Evolutionary conservation across 805 yeast genomes (phyloP).

Genomic region (Suhomyces sp.): DNA sequence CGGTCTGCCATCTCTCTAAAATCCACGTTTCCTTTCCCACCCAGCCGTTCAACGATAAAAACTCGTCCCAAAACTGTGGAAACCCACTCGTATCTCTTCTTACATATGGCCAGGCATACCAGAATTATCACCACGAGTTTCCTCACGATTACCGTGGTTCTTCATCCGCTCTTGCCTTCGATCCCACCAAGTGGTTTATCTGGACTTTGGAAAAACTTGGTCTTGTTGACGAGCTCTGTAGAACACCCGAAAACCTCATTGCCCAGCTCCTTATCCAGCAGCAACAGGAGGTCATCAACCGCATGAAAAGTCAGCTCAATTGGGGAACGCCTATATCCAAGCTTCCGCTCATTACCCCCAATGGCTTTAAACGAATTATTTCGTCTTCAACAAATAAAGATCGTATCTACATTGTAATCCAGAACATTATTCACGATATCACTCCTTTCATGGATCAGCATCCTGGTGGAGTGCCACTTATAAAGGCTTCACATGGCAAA

Average conservation of each 20-base stretch:
- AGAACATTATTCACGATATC: slow-evolving; percentile 90
- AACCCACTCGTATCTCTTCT: slow-evolving; percentile 56
- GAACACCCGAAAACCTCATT: slow-evolving; percentile 66
- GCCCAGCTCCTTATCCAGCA: slow-evolving; percentile 57
- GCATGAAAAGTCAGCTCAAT: slow-evolving; percentile 70
- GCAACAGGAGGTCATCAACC: slow-evolving; percentile 76
- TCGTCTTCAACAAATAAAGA: slow-evolving; percentile 37
- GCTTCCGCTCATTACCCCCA: slow-evolving; percentile 62
- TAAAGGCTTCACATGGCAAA: slow-evolving; percentile 79
- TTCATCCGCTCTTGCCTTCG: slow-evolving; percentile 68
- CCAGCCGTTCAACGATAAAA: slow-evolving; percentile 50
- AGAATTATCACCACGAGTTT: slow-evolving; percentile 93
- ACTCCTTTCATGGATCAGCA: slow-evolving; percentile 88
- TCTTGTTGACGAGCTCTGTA: slow-evolving; percentile 55
- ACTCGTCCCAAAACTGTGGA: slow-evolving; percentile 67
- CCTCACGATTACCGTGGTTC: slow-evolving; percentile 87
- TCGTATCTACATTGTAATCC: slow-evolving; percentile 72
- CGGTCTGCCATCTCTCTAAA: slow-evolving; percentile 66
- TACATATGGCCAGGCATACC: slow-evolving; percentile 88
- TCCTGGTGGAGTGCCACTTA: slow-evolving; percentile 87
- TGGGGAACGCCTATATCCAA: slow-evolving; percentile 95
- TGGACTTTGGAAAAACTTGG: slow-evolving; percentile 51
- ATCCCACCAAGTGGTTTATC: slow-evolving; percentile 82
- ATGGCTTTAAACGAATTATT: slow-evolving; percentile 43
- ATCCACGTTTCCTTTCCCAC: slow-evolving; percentile 67